A percentile compares a stretch with the other conserved stretches of the same genome.
phyloP scores from a whole-genome alignment of 768 basidiomycete species.

The Erythrobasidium yunnanense region DNA sequence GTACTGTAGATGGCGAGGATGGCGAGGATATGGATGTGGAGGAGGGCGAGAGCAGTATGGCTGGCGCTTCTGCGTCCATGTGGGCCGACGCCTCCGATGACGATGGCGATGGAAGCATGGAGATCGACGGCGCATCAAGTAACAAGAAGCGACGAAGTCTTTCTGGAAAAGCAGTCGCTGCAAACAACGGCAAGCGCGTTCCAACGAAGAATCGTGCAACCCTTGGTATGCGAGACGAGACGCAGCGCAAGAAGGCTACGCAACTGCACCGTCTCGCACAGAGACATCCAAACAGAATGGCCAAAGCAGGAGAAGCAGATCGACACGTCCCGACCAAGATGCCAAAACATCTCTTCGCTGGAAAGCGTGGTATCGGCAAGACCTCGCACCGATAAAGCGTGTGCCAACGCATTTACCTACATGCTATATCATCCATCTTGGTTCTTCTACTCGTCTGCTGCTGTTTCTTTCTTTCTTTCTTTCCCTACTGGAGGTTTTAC shows the following conservation, averaged over 20 bases:
- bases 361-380: conserved; percentile 46
- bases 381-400: neutral
- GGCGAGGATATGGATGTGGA: conserved; percentile 41
- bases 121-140: conserved; percentile 38
- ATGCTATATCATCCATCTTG: neutral
- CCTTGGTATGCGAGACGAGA: conserved; percentile 23
- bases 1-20: conserved; percentile 46
- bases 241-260: conserved; percentile 64
- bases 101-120: conserved; percentile 43
- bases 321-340: conserved; percentile 47
- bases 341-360: conserved; percentile 78
- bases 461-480: neutral
- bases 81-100: conserved; percentile 30
- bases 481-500: neutral
- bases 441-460: neutral
- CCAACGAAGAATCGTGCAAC: conserved; percentile 31
- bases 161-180: conserved; percentile 22
- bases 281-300: conserved; percentile 71
- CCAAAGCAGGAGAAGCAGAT: conserved; percentile 83
- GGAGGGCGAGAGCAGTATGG: conserved; percentile 27
- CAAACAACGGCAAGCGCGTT: conserved; percentile 33
- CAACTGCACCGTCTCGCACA: conserved; percentile 77
- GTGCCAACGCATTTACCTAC: neutral
- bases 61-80: conserved; percentile 10
- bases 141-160: conserved; percentile 31